Base-by-base conservation (phyloP, 495 filamentous ascomycete species). In the Aspergillus cristatus region DNA sequence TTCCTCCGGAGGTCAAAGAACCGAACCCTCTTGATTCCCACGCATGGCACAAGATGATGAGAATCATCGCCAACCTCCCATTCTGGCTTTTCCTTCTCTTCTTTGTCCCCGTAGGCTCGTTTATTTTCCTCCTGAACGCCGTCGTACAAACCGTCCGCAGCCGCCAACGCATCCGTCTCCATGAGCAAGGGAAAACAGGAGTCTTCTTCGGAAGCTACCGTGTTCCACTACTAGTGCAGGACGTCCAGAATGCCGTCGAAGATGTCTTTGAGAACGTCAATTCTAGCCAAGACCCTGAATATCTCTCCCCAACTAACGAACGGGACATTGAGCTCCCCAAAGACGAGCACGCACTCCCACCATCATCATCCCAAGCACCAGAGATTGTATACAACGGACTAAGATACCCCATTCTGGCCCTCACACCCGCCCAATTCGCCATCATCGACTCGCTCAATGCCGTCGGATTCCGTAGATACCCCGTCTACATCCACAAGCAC, bases 401-500 rank as follows among this genome's bases (percentile, higher is more conserved):
- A n/a, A n/a, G n/a, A 2, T 69, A 72, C 34, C 86, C 82, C 1
- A 86, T 76, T 1, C 67, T 96, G 33, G 86, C 86, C 18, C 61
- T 98, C 31, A 77, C 84, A 1, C 67, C 74, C 2, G 76, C 76
- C 16, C 91, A 98, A 56, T 90, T 93, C 54, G 63, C 65, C 14
- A 94, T 95, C 64, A 81, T 94, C 33, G 62, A 82, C 13, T 76
- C 78, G 12, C 60, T 98, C 43, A 82, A 96, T 50, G 54, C 63
- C 7, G 66, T 94, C 0, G 79, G 81, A 7, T 88, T 82, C 62
- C 72, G 71, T 14, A 96, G 91, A 58, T 90, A 84, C 58, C 79
- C 77, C 0, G 84, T 94, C 3, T 79, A 83, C 61, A 96, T 98
- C 28, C 86, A 93, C 33, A 79, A 87, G 2, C 72, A 73, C 29